phyloP scores from a whole-genome alignment of 345 rosid species.

The Lagerstroemia speciosa region DNA sequence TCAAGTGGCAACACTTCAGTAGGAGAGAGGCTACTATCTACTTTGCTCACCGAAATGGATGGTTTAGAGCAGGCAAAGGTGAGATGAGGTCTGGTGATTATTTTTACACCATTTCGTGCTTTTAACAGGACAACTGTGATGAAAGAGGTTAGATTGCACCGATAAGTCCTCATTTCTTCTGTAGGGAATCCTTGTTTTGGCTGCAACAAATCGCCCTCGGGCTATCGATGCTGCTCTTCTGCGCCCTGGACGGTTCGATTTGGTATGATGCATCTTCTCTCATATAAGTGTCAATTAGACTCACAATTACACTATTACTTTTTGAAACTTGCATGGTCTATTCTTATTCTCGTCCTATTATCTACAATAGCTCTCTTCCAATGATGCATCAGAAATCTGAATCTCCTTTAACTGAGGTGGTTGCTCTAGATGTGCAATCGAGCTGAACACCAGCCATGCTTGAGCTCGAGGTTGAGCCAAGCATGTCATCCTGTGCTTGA shows the following conservation, averaged over 20 bases:
- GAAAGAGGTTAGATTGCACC: not conserved
- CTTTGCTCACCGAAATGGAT: slow-evolving; percentile 93
- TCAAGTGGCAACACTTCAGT: slow-evolving; percentile 55
- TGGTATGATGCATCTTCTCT: slow-evolving; percentile 31
- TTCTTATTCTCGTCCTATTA: too few relatives aligned
- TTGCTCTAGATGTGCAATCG: not conserved
- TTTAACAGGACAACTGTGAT: not conserved
- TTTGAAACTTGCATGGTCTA: too few relatives aligned
- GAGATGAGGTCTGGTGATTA: slow-evolving; percentile 9
- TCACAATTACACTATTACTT: not conserved
- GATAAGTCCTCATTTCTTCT: not conserved
- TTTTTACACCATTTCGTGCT: not conserved
- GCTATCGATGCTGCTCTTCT: slow-evolving; percentile 93
- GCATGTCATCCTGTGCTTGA: too few relatives aligned
- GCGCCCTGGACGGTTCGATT: slow-evolving; percentile 95
- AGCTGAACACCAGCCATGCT: too few relatives aligned
- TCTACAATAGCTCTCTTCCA: not conserved
- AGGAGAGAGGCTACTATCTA: slow-evolving; percentile 91
- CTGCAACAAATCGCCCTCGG: slow-evolving; percentile 85
- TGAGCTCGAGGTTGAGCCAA: too few relatives aligned
- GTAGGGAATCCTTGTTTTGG: slow-evolving; percentile 85
- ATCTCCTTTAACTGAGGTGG: not conserved
- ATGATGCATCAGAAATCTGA: not conserved
- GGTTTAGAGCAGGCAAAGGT: slow-evolving; percentile 88
- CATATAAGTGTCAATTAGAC: not conserved